Conservation (phyloP, 495 filamentous ascomycete species). For the Xylona heveae region DNA sequence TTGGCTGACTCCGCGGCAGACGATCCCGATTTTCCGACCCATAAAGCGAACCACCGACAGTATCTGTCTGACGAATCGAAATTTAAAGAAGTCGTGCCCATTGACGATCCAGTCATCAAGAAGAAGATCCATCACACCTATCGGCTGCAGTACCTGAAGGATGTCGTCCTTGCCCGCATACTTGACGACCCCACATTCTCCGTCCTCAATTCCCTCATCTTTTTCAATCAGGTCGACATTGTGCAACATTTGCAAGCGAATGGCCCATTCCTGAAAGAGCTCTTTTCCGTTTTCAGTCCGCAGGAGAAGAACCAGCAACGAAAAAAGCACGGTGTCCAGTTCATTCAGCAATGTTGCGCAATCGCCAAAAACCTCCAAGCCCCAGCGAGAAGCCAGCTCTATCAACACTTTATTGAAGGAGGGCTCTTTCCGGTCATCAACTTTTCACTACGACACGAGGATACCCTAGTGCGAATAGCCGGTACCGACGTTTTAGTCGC, state of each 20-base stretch:
- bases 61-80: constrained; percentile 74
- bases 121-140: constrained; percentile 93
- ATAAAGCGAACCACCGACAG: constrained; percentile 93
- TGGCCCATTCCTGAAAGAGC: constrained; percentile 51
- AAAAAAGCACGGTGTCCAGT: constrained; percentile 85
- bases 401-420: constrained; percentile 71
- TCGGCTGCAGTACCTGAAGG: constrained; percentile 92
- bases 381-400: constrained; percentile 55
- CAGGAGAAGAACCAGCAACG: constrained; percentile 39
- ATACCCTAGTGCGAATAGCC: constrained; percentile 70
- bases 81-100: constrained; percentile 91
- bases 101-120: constrained; percentile 56
- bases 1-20: constrained; percentile 23
- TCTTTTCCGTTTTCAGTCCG: constrained; percentile 73
- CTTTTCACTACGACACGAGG: constrained; percentile 67
- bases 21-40: constrained; percentile 94
- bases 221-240: constrained; percentile 97
- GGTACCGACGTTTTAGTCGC: constrained; percentile 87
- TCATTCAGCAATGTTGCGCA: constrained; percentile 89
- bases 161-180: constrained; percentile 89
- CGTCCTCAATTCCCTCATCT: constrained; percentile 92
- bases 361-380: constrained; percentile 89
- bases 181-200: constrained; percentile 95
- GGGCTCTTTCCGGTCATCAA: constrained; percentile 81
- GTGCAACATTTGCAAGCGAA: constrained; percentile 78